Evolutionary conservation across 2,329 filamentous ascomycete species (phyloP).

Genomic region (Drechslera avenae): DNA sequence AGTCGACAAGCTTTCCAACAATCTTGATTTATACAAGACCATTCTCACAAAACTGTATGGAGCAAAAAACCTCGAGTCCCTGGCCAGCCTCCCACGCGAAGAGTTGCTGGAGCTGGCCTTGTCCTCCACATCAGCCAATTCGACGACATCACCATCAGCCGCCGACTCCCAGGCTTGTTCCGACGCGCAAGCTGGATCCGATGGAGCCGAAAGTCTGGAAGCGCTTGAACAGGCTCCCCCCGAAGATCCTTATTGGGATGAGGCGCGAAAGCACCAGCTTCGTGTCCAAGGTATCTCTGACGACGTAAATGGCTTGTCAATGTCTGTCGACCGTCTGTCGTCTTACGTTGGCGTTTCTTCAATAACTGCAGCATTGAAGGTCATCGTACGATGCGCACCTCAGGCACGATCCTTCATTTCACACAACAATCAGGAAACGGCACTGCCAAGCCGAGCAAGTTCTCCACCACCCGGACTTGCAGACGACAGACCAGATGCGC

Average conservation of each 20-base stretch:
- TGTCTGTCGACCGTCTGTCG: slow-evolving; percentile 63
- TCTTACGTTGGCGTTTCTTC: slow-evolving; percentile 77
- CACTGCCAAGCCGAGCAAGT: slow-evolving; percentile 43
- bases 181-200: slow-evolving; percentile 49
- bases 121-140: slow-evolving; percentile 46
- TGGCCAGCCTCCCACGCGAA: slow-evolving; percentile 50
- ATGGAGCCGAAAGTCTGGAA: slow-evolving; percentile 60
- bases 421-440: slow-evolving; percentile 48
- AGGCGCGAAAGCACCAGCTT: slow-evolving; percentile 55
- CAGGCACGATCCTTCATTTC: slow-evolving; percentile 56
- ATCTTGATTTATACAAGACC: slow-evolving; percentile 54
- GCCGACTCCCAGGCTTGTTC: slow-evolving; percentile 41
- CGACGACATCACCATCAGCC: slow-evolving; percentile 41
- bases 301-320: slow-evolving; percentile 71
- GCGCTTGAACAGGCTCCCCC: slow-evolving; percentile 72
- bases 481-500: slow-evolving; percentile 49
- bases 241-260: slow-evolving; percentile 69
- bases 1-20: slow-evolving; percentile 59
- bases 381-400: slow-evolving; percentile 65
- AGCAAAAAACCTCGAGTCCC: slow-evolving; percentile 48
- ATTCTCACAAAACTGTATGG: slow-evolving; percentile 53
- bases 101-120: slow-evolving; percentile 54
- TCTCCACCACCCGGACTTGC: slow-evolving; percentile 45
- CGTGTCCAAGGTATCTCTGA: slow-evolving; percentile 63
- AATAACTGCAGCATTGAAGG: slow-evolving; percentile 74